Base-by-base conservation (phyloP, 371 early-diverging fungal species). In the Blastocladiella emersonii region DNA sequence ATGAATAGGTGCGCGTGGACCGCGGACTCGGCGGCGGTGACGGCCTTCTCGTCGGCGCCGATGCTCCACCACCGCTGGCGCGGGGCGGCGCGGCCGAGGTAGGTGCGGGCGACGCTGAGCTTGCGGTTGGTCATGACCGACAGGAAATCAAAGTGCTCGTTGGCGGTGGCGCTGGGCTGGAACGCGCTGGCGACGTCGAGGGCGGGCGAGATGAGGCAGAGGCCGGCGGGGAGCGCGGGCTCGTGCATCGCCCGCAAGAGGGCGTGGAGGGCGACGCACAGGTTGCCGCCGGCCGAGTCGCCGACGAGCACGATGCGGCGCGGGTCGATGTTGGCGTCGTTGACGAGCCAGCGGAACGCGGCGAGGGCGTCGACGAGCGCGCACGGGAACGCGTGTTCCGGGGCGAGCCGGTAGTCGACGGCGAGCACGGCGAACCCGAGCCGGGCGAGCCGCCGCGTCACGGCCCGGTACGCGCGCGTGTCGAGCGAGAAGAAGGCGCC, bases 251-350 rank as follows among this genome's bases (percentile, higher is more conserved):
- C 19, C 19, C 41, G 13, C 41, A 41, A 5, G 19, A 41, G 13
- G 19, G 41, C 41, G 19, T 41, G 41, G 23, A 81, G 71, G 0
- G 75, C 70, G 41, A 76, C 71, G 27, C 75, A 65, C 34, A 85
- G 67, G 35, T 78, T 79, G 19, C 82, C 84, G 13, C 86, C 86
- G 48, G 85, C 85, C 23, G 78, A 77, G 56, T 84, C 84, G 32
- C 84, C 85, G 62, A 73, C 77, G 1, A 84, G 45, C 51, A 78
- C 67, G 56, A 81, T 67, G 37, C 74, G 68, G 17, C 66, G 48
- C 17, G 76, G 75, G 64, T 72, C 68, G 19, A 72, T 67, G 2
- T 65, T 41, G 41, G 67, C 8, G 27, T 61, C 60, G 5, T 60
- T 43, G 13, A 30, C 30, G 23, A 73, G 66, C 61, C 65, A 72